phyloP scores from a whole-genome alignment of 169 alveolate genomes.

The Toxoplasma gondii region DNA sequence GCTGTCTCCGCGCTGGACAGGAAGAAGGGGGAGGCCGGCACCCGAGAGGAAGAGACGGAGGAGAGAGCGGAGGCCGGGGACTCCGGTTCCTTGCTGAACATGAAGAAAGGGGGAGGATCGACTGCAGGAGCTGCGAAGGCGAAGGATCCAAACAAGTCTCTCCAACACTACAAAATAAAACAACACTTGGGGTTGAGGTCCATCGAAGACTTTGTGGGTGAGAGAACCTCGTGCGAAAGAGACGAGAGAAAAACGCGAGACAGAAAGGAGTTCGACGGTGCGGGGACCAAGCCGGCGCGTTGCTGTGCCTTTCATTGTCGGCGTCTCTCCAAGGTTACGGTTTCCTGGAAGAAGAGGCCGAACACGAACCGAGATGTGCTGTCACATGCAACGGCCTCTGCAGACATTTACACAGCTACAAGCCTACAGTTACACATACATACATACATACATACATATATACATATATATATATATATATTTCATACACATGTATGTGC shows the following conservation, averaged over 20 bases:
- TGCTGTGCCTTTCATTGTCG: no score
- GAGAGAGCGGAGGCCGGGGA: background rate
- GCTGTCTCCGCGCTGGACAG: background rate
- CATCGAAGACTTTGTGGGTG: conserved; percentile 27
- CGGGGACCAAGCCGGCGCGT: background rate
- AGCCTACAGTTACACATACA: background rate
- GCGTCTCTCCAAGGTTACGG: no score
- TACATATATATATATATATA: background rate
- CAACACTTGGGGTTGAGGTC: conserved; percentile 16
- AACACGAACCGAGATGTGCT: no score
- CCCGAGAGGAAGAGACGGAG: background rate
- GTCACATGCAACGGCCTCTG: no score
- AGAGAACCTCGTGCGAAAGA: background rate
- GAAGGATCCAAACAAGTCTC: conserved; percentile 6
- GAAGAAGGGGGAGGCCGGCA: background rate
- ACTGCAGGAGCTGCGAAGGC: background rate
- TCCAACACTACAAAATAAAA: conserved; percentile 30
- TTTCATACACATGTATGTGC: background rate
- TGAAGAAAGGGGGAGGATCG: background rate
- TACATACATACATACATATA: background rate
- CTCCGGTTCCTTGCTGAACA: background rate
- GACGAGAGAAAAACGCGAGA: background rate
- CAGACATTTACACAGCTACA: no score
- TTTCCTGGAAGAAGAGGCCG: background rate
- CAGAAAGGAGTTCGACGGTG: background rate